A percentile compares a stretch with the other conserved stretches of the same genome.
Conservation (phyloP, 2,329 filamentous ascomycete species). For the Kalmusia sp. region DNA sequence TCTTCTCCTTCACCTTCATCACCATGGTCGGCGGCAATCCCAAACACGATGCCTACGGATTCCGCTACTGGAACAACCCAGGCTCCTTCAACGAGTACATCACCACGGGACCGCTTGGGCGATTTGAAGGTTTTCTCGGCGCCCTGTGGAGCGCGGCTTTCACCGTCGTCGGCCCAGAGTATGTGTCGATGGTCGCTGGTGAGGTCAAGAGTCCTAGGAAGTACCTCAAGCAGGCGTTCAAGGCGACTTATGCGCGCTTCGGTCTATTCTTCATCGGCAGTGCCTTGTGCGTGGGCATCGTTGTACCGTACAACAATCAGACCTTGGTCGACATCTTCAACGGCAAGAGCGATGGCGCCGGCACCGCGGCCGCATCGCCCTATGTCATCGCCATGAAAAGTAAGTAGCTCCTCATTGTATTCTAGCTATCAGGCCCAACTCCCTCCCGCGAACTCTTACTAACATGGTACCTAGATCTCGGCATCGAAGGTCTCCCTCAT, state of each 20-base stretch:
- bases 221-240: slow-evolving; percentile 51
- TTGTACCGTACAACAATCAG: slow-evolving; percentile 69
- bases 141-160: slow-evolving; percentile 46
- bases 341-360: slow-evolving; percentile 27
- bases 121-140: slow-evolving; percentile 40
- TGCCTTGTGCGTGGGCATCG: slow-evolving; percentile 50
- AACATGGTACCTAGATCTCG: slow-evolving; percentile 29
- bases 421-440: too few species aligned
- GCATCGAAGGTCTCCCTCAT: slow-evolving; percentile 60
- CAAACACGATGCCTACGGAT: slow-evolving; percentile 45
- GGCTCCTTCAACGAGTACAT: slow-evolving; percentile 38
- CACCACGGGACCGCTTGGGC: slow-evolving; percentile 30
- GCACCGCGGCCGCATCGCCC: slow-evolving; percentile 62
- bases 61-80: slow-evolving; percentile 50
- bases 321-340: slow-evolving; percentile 67
- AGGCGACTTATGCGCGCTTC: slow-evolving; percentile 50
- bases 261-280: slow-evolving; percentile 51
- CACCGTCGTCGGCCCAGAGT: slow-evolving; percentile 53
- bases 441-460: not conserved
- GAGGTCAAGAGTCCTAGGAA: slow-evolving; percentile 49
- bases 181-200: slow-evolving; percentile 53
- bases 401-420: not conserved
- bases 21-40: slow-evolving; percentile 53
- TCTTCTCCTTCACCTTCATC: slow-evolving; percentile 51
- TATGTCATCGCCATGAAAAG: slow-evolving; percentile 66